phyloP scores from a whole-genome alignment of 805 yeast genomes.

The Blastobotrys muscicola region DNA sequence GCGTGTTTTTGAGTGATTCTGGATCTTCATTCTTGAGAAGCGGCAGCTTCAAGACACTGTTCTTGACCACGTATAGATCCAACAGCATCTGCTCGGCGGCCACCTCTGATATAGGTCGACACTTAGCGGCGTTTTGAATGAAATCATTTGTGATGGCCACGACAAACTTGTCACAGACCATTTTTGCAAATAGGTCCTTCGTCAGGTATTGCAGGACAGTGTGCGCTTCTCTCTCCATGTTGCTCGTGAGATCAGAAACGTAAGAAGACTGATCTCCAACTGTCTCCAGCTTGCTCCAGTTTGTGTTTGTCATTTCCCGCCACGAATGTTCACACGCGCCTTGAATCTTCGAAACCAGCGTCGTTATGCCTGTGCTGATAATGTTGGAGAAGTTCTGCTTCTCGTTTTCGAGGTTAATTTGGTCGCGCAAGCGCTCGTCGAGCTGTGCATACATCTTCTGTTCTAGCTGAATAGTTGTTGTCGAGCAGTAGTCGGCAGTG shows the following conservation, averaged over 20 bases:
- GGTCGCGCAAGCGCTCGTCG: constrained; percentile 34
- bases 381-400: constrained; percentile 47
- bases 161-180: constrained; percentile 64
- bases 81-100: constrained; percentile 72
- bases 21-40: constrained; percentile 12
- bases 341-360: constrained; percentile 49
- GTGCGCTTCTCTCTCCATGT: constrained; percentile 39
- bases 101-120: constrained; percentile 61
- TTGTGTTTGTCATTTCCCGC: constrained; percentile 71
- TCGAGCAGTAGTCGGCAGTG: constrained; percentile 82
- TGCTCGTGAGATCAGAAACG: constrained; percentile 45
- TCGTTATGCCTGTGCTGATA: constrained; percentile 47
- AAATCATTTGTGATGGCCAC: constrained; percentile 53
- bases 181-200: constrained; percentile 61
- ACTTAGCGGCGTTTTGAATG: constrained; percentile 44
- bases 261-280: constrained; percentile 69
- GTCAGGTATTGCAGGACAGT: constrained; percentile 33
- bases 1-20: constrained; percentile 3
- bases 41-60: constrained; percentile 33
- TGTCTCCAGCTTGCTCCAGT: constrained; percentile 59
- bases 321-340: constrained; percentile 59
- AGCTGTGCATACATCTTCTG: constrained; percentile 43
- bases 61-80: constrained; percentile 60
- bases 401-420: constrained; percentile 43
- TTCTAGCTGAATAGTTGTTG: constrained; percentile 69